A percentile compares a stretch with the other conserved stretches of the same genome.
Evolutionary conservation across 1,139 yeast genomes (phyloP).

Genomic region (Candida tetrigidarum): DNA sequence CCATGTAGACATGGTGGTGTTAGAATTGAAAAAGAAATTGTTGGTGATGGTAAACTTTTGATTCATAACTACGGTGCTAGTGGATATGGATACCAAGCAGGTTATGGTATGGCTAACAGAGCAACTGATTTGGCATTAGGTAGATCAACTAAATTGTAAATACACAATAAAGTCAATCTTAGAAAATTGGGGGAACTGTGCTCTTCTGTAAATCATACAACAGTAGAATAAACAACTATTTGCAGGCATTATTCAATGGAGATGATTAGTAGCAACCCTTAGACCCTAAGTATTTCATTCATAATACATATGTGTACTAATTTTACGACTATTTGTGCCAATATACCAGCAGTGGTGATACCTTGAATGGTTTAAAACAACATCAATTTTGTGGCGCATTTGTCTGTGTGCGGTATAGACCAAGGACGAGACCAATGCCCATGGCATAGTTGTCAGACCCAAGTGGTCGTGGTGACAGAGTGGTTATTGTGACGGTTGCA

Average conservation of each 20-base stretch:
- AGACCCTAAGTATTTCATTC: too few relatives aligned
- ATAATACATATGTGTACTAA: too few relatives aligned
- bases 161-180: neutral
- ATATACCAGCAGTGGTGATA: too few relatives aligned
- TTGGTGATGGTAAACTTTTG: slow-evolving; percentile 35
- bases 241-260: too few relatives aligned
- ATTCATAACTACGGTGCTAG: slow-evolving; percentile 56
- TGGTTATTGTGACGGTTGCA: neutral
- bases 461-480: neutral
- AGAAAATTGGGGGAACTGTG: too few relatives aligned
- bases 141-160: slow-evolving; percentile 11
- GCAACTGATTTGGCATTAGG: slow-evolving; percentile 28
- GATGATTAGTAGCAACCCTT: too few relatives aligned
- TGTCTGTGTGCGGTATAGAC: too few relatives aligned
- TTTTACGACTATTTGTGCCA: too few relatives aligned
- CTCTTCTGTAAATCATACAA: too few relatives aligned
- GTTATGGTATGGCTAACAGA: slow-evolving; percentile 45
- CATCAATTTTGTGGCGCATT: neutral
- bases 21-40: slow-evolving; percentile 56
- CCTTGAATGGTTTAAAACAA: too few relatives aligned
- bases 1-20: slow-evolving; percentile 74
- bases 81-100: slow-evolving; percentile 51
- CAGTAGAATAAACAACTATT: too few relatives aligned
- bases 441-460: neutral
- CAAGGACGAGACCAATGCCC: too few relatives aligned